Base-by-base conservation (phyloP, 2,329 filamentous ascomycete genomes). In the Curvularia lunata region DNA sequence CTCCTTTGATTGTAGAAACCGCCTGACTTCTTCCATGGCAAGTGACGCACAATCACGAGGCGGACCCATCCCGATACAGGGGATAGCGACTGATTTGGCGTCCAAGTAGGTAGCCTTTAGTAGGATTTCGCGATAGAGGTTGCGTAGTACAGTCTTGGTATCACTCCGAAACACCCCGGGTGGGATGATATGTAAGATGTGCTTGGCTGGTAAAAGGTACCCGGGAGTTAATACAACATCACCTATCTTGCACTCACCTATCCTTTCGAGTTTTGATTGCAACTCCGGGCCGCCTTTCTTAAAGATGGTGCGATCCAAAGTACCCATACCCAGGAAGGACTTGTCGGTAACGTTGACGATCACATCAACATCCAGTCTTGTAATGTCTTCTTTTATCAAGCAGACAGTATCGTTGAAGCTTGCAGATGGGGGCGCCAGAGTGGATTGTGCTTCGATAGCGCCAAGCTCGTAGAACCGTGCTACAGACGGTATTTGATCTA, bases 1-100 rank as follows among this genome's bases (percentile, higher is more conserved):
- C 19, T 69, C 63, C 4, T 53, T 53, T 0, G 65, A 61, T 42
- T 75, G 70, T 1, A 77, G 55, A 32, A 72, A 77, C 1, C 62
- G 59, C 32, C 72, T 71, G 3, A 75, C 65, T 56, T 76, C 74
- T 45, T 73, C 71, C 53, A 76, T 64, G 1, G 73, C 73, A 16
- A 75, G 47, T 0, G 69, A 58, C n/a, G 70, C 70, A 18, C 62
- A 64, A 38, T 74, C 72, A 8, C 64, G 65, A 18, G 55, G 41
- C 13, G 73, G 73, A 0, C 73, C 74, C 0, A 70, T 75, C 16
- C 74, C 73, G 23, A 77, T 71, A 8, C 67, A 54, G 3, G 74
- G 73, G 28, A 77, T 70, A 0, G 72, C 74, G 12, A 77, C 61
- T 1, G 72, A 74, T 5, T 64, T 65, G 12, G 71, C 71, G 40